Conservation (phyloP, 2,329 filamentous ascomycete genomes). For the Paraconiothyrium brasiliense region DNA sequence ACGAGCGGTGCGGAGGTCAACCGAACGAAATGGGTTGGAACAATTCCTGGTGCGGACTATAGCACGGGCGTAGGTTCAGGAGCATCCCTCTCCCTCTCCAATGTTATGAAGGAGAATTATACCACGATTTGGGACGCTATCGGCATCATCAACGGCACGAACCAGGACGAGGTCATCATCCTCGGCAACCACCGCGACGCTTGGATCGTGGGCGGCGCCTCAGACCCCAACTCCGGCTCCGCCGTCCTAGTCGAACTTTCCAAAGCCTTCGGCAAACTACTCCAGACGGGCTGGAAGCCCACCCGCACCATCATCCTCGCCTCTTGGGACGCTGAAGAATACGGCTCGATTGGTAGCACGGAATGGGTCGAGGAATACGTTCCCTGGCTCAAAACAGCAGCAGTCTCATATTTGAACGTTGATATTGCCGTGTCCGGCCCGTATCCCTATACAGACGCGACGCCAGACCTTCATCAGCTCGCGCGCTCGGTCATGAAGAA, state of each 20-base stretch:
- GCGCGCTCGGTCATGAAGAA: conserved; percentile 52
- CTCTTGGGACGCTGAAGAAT: conserved; percentile 56
- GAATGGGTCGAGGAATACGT: conserved; percentile 62
- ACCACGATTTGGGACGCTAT: conserved; percentile 82
- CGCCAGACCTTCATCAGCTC: conserved; percentile 53
- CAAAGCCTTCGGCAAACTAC: conserved; percentile 59
- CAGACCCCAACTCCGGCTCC: conserved; percentile 62
- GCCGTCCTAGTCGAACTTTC: conserved; percentile 61
- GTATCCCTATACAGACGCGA: conserved; percentile 49
- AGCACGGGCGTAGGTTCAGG: conserved; percentile 62
- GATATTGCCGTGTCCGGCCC: conserved; percentile 60
- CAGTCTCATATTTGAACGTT: conserved; percentile 62
- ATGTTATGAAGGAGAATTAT: conserved; percentile 82
- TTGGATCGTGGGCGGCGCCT: conserved; percentile 63
- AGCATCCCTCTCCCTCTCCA: conserved; percentile 58
- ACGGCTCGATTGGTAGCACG: conserved; percentile 52
- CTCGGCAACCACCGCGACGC: conserved; percentile 64
- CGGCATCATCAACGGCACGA: conserved; percentile 73
- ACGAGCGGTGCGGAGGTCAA: conserved; percentile 61
- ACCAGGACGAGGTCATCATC: conserved; percentile 64
- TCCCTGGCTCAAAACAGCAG: conserved; percentile 56
- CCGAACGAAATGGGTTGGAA: conserved; percentile 50
- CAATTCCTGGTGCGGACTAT: conserved; percentile 47
- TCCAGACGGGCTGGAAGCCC: conserved; percentile 62
- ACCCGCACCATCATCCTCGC: conserved; percentile 59